These are phyloP conservation scores for Sarocladiaceae sp. DNA, from an alignment of 2,329 filamentous ascomycete species.

Conservation along the genomic window DNA sequence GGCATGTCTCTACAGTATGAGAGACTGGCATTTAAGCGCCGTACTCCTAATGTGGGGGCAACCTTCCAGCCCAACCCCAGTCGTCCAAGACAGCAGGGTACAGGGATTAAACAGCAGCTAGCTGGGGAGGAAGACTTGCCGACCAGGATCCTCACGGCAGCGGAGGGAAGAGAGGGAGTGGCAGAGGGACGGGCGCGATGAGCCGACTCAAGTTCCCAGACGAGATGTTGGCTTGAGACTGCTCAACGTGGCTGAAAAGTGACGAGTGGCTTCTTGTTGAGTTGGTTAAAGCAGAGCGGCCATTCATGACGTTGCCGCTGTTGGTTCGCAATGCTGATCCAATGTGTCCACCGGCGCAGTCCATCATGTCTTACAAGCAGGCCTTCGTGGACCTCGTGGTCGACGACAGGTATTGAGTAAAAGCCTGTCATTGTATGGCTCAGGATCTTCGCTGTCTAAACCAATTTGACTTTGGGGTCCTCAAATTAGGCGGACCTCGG, in stretches of 20 bases:
- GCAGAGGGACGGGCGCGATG: constrained; percentile 3
- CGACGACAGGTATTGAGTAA: not conserved
- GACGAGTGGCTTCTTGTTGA: not conserved
- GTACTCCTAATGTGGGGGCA: not conserved
- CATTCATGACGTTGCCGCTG: constrained; percentile 2
- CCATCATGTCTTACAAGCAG: not conserved
- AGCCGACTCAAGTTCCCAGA: not conserved
- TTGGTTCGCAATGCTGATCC: not conserved
- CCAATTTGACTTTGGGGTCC: too few species aligned
- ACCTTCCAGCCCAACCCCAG: constrained; percentile 1
- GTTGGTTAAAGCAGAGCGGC: not conserved
- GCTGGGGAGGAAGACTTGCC: not conserved
- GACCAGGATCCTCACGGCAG: constrained; percentile 7
- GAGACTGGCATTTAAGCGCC: constrained; percentile 9
- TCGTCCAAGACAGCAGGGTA: not conserved
- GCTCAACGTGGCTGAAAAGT: not conserved
- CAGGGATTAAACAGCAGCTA: constrained; percentile 2
- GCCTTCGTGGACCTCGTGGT: not conserved
- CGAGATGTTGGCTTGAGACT: not conserved
- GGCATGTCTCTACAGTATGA: not conserved
- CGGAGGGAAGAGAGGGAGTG: not conserved
- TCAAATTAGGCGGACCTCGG: too few species aligned
- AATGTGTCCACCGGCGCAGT: not conserved
- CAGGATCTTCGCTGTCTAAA: not conserved
- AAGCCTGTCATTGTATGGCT: too few species aligned